phyloP scores from a whole-genome alignment of 192 early-diverging fungal genomes.

The Rhizophagus sp. region DNA sequence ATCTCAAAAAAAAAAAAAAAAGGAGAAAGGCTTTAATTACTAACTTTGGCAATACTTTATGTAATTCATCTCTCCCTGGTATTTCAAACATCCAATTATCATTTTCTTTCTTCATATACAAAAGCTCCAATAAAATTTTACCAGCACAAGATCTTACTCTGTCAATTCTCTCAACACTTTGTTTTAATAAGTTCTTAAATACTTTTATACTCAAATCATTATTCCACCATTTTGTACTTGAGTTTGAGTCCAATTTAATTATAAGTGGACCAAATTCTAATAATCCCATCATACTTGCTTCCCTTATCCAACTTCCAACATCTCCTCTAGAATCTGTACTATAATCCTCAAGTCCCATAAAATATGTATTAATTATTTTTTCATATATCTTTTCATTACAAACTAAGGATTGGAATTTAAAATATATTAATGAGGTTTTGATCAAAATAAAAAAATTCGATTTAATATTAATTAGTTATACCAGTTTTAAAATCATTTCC shows the following conservation, averaged over 20 bases:
- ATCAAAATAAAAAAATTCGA: background rate
- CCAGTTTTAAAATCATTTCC: slow-evolving; percentile 38
- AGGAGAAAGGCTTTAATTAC: background rate
- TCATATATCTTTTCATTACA: slow-evolving; percentile 39
- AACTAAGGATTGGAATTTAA: background rate
- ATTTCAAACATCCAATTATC: slow-evolving; percentile 30
- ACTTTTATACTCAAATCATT: slow-evolving; percentile 41
- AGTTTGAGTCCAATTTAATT: slow-evolving; percentile 32
- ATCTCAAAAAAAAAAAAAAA: slow-evolving; percentile 21
- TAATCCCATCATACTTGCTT: slow-evolving; percentile 66
- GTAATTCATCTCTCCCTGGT: slow-evolving; percentile 31
- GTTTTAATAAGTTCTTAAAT: slow-evolving; percentile 60
- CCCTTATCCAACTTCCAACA: slow-evolving; percentile 92
- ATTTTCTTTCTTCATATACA: slow-evolving; percentile 34
- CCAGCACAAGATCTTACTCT: slow-evolving; percentile 77
- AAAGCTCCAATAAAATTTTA: slow-evolving; percentile 50
- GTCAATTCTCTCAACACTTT: slow-evolving; percentile 94
- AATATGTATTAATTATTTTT: slow-evolving; percentile 52
- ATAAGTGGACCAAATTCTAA: slow-evolving; percentile 45
- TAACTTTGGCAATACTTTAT: slow-evolving; percentile 33
- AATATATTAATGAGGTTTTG: background rate
- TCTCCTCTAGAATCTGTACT: slow-evolving; percentile 90
- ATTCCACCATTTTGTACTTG: slow-evolving; percentile 38
- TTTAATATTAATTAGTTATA: slow-evolving; percentile 18
- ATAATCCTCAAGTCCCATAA: slow-evolving; percentile 79